Percentiles rank a stretch among this genome's conserved stretches.
Conservation (phyloP, 768 basidiomycete genomes). For the Udeniomyces megalosporus region DNA sequence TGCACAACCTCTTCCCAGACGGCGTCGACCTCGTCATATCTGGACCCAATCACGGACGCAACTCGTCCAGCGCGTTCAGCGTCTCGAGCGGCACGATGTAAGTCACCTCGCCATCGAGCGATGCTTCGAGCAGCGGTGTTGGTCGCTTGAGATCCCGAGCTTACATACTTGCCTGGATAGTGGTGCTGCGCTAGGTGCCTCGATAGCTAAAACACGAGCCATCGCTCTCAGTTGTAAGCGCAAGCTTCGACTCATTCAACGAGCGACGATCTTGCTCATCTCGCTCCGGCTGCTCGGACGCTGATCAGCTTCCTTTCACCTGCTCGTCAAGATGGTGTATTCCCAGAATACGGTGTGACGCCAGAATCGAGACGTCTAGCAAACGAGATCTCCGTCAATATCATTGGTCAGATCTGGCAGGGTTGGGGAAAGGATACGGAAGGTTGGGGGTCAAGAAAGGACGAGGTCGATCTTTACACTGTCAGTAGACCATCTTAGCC, state of each 20-base stretch:
- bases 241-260: too few species aligned
- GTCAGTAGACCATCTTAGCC: constrained; percentile 27
- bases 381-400: constrained; percentile 46
- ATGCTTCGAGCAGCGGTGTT: too few species aligned
- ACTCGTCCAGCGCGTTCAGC: constrained; percentile 56
- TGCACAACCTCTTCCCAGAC: constrained; percentile 73
- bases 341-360: constrained; percentile 53
- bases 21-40: constrained; percentile 64
- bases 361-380: constrained; percentile 48
- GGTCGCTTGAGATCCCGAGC: too few species aligned
- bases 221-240: constrained; percentile 16
- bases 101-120: too few species aligned
- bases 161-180: too few species aligned
- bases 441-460: constrained; percentile 16
- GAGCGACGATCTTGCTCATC: too few species aligned
- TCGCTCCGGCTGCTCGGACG: too few species aligned
- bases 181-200: constrained; percentile 69
- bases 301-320: too few species aligned
- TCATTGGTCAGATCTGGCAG: constrained; percentile 58
- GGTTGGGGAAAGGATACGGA: constrained; percentile 60
- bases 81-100: constrained; percentile 86
- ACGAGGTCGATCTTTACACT: constrained; percentile 20
- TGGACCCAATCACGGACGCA: constrained; percentile 29
- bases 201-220: constrained; percentile 30
- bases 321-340: too few species aligned